A percentile compares a stretch with the other conserved stretches of the same genome.
Conservation (phyloP, 257 asterid genomes). For the Plectranthus barbatus region DNA sequence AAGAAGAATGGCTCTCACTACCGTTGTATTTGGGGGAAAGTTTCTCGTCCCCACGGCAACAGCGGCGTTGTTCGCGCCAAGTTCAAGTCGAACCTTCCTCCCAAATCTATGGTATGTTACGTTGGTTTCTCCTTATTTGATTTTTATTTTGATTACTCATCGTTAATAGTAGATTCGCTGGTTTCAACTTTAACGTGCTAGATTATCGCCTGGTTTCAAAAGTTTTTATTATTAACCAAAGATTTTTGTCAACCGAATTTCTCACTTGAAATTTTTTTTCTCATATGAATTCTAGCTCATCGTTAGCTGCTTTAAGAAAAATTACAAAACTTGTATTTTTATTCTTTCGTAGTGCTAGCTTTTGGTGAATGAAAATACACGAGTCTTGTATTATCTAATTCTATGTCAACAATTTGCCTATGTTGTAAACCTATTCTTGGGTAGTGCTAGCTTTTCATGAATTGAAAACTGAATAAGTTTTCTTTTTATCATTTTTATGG, state of each 20-base stretch:
- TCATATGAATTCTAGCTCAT: background rate
- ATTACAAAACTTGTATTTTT: background rate
- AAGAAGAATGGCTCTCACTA: slow-evolving; percentile 78
- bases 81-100: slow-evolving; percentile 73
- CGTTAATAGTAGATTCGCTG: background rate
- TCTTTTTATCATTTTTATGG: background rate
- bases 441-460: too few species aligned
- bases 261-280: background rate
- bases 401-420: too few species aligned
- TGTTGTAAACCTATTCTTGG: too few species aligned
- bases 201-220: too few species aligned
- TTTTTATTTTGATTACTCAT: background rate
- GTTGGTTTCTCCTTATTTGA: background rate
- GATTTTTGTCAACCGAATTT: too few species aligned
- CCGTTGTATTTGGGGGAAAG: slow-evolving; percentile 94
- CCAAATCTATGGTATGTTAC: slow-evolving; percentile 61
- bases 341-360: too few species aligned
- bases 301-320: background rate
- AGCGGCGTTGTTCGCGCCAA: slow-evolving; percentile 84
- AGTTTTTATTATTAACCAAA: too few species aligned
- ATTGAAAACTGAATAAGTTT: too few species aligned
- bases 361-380: too few species aligned
- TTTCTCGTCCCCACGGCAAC: slow-evolving; percentile 76
- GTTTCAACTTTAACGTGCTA: background rate
- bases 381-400: too few species aligned